Conservation (phyloP, 139 green algal species). For the Mychonastes homosphaera region DNA sequence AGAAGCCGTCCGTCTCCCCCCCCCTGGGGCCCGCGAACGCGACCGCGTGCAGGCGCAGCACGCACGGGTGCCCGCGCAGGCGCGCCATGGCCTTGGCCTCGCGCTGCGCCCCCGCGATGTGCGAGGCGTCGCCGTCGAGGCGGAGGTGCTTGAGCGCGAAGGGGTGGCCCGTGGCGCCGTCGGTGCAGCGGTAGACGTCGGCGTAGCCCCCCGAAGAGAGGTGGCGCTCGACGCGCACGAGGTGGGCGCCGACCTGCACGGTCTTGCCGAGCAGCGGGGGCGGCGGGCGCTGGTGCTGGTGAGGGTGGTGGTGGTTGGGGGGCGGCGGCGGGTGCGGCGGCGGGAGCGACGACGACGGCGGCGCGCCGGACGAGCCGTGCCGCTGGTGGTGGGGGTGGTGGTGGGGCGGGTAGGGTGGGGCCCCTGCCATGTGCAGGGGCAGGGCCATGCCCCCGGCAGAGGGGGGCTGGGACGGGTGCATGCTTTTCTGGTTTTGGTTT, state of each 20-base stretch:
- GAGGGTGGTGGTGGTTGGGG: conserved; percentile 1
- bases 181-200: conserved; percentile 53
- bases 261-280: conserved; percentile 31
- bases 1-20: conserved; percentile 54
- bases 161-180: conserved; percentile 22
- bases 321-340: too few relatives aligned
- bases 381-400: too few relatives aligned
- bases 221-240: conserved; percentile 33
- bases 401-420: too few relatives aligned
- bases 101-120: conserved; percentile 30
- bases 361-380: too few relatives aligned
- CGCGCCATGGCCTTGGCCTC: conserved; percentile 27
- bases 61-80: conserved; percentile 38
- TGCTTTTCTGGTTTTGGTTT: too few relatives aligned
- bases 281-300: background rate
- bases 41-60: conserved; percentile 50
- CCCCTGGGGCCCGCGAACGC: conserved; percentile 40
- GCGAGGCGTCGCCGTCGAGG: conserved; percentile 42
- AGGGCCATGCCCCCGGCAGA: too few relatives aligned
- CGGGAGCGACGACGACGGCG: too few relatives aligned
- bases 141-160: conserved; percentile 75
- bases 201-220: conserved; percentile 49
- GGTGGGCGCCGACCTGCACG: conserved; percentile 21
- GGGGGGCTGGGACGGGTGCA: too few relatives aligned
- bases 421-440: too few relatives aligned